Evolutionary conservation across 345 rosid species (phyloP), one percentile per base, ranked within the genome.

Genomic region (Citrus trifoliata): DNA sequence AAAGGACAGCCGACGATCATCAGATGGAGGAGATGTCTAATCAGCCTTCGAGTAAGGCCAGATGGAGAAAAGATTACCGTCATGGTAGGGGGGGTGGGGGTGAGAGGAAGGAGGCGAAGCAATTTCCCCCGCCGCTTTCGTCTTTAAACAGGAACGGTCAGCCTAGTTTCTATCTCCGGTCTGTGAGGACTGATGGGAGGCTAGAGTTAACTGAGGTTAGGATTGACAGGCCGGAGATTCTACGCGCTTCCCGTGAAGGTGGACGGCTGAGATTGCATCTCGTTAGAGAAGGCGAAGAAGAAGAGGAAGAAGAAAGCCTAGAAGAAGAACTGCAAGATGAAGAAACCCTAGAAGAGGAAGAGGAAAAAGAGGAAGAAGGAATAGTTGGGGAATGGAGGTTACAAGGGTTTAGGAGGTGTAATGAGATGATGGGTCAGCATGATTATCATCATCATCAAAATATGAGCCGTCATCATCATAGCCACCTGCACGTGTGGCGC

Each of bases 231-330:
- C 90, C 89, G 1, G 90, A 92, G 85, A 81, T 89, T 73, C 81
- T 94, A 40, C 89, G 81, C 0, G 88, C 89, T 69, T 84, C 83
- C 0, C 80, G 98, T 16, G 80, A 87, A 82, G 82, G 86, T 59
- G 98, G 95, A 73, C 87, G 95, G 76, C 67, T 94, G 86, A 86
- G 88, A 76, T 83, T 94, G 87, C 89, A 91, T 53, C 86, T 94
- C 22, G 37, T 90, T 5, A 65, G 73, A 59, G 67, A 78, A 14
- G 86, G 67, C 0, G 66, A 42, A 42, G 48, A 10, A 40, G 48
- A 40, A 46, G 51, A 46, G 12, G 18, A 46, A 46, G 51, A 46
- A 46, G 51, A 46, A 42, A 42, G 14, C 48, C 16, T 12, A 42
- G 16, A 42, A 46, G 51, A 46, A 46, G 51, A 1, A 42, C 48